Base-by-base conservation (phyloP, 2,329 filamentous ascomycete genomes). In the Phyllosticta citribraziliensis region DNA sequence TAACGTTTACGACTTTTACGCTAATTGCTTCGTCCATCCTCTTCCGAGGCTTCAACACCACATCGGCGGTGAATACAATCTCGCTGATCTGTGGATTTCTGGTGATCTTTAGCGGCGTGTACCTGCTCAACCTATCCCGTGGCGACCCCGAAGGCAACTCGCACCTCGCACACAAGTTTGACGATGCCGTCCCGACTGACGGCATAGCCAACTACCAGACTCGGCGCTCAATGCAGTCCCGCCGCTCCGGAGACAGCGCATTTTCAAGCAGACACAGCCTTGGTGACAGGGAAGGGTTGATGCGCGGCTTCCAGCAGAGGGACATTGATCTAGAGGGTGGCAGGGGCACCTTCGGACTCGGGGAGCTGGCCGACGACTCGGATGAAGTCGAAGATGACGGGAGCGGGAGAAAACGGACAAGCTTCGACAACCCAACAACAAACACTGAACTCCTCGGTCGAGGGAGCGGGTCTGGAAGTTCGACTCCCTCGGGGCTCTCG, bases 21-120 rank as follows among this genome's bases (percentile, higher is more conserved):
- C 85, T 97, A 52, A 88, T 89, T 73, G 93, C 93, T 62, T 97
- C 93, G 1, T 97, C 97, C 74, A 95, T 97, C 70, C 87, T 97
- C 57, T 97, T 96, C 79, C 86, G 86, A 68, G 93, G 93, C 63
- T 97, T 97, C 82, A 97, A 97, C 75, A 97, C 93, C 3, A 90
- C 89, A 56, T 90, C 96, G 68, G 82, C 88, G 5, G 89, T 96
- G 67, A 96, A 94, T 76, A 97, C 91, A 0, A 85, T 97, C 62
- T 97, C 93, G 3, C 82, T 97, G 14, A 82, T 97, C 57, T 93
- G 88, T 72, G 93, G 93, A 63, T 97, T 97, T 78, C 84, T 97
- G 62, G 86, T 94, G 66, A 97, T 96, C 63, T 97, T 97, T 73
- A 88, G 91, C 2, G 93, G 93, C 27, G 93, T 97, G 58, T 97